phyloP scores from a whole-genome alignment of 192 early-diverging fungal genomes.

The Coemansia sp. region DNA sequence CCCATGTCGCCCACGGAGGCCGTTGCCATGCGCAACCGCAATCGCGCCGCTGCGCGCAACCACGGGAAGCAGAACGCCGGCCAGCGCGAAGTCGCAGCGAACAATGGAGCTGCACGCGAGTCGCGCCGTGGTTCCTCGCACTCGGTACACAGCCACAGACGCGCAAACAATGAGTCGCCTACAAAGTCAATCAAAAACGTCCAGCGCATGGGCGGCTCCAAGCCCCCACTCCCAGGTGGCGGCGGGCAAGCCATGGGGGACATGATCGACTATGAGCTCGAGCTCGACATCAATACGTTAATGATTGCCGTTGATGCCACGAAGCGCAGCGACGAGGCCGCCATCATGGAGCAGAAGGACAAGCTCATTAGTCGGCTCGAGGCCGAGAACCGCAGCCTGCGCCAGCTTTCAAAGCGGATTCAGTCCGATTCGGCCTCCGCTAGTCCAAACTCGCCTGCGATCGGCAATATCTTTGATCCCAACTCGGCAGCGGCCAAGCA shows the following conservation, averaged over 20 bases:
- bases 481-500: conserved; percentile 19
- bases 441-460: neutral
- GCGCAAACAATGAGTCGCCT: conserved; percentile 30
- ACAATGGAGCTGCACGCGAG: conserved; percentile 7
- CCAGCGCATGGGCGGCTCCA: neutral
- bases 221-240: neutral
- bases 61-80: neutral
- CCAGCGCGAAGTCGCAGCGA: neutral
- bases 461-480: conserved; percentile 26
- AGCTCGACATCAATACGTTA: conserved; percentile 14
- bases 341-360: conserved; percentile 16
- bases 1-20: conserved; percentile 39
- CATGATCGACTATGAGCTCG: conserved; percentile 6
- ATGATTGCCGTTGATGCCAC: conserved; percentile 25
- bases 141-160: conserved; percentile 17
- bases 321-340: conserved; percentile 22
- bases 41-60: conserved; percentile 14
- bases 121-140: conserved; percentile 27
- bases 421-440: neutral
- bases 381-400: conserved; percentile 19
- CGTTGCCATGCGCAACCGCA: conserved; percentile 31
- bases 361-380: conserved; percentile 19
- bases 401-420: conserved; percentile 6
- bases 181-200: conserved; percentile 11
- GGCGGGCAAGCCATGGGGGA: conserved; percentile 6